phyloP scores from a whole-genome alignment of 176 grass and related monocot genomes.

The Eragrostis curvula region DNA sequence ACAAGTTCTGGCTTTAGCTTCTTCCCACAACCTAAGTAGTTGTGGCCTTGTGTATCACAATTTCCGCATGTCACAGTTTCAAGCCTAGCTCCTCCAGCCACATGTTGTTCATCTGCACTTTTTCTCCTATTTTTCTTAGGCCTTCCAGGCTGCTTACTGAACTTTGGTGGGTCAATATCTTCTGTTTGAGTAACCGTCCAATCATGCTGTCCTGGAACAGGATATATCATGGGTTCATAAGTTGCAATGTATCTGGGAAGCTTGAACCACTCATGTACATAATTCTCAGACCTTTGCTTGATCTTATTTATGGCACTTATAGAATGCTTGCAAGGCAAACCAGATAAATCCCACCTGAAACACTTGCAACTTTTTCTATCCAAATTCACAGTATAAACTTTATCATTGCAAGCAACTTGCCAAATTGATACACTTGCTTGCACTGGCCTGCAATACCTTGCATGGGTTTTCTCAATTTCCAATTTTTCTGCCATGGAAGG shows the following conservation, averaged over 20 bases:
- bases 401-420: no score
- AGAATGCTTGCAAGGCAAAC: neutral
- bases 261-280: neutral
- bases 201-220: neutral
- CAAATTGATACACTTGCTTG: no score
- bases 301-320: neutral
- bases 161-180: neutral
- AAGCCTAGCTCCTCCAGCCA: neutral
- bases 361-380: neutral
- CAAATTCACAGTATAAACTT: no score
- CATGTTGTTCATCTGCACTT: neutral
- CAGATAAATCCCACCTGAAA: neutral
- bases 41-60: neutral
- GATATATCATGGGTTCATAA: neutral
- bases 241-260: no score
- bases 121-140: neutral
- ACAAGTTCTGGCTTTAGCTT: neutral
- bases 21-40: neutral
- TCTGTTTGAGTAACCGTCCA: neutral
- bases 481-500: neutral
- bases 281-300: neutral
- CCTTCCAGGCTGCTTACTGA: neutral
- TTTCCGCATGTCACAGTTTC: neutral
- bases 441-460: no score
- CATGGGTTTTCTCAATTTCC: no score